Conservation (phyloP, 805 yeast genomes). For the Lachancea fermentati region DNA sequence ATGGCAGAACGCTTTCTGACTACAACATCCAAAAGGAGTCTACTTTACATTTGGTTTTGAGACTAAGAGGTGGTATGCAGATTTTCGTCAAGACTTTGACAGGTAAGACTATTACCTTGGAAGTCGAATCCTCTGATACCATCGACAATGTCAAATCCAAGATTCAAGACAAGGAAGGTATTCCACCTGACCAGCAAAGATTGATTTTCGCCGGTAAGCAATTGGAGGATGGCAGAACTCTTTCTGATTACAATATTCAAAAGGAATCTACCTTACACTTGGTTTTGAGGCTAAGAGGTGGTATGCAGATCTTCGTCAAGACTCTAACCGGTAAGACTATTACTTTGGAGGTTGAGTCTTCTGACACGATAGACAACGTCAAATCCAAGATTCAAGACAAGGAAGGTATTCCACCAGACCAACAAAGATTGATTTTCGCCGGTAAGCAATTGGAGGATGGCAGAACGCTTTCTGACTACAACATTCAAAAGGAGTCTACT, state of each 20-base stretch:
- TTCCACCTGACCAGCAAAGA: constrained; percentile 96
- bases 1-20: constrained; percentile 65
- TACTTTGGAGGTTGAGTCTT: constrained; percentile 92
- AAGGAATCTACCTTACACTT: constrained; percentile 85
- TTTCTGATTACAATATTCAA: constrained; percentile 92
- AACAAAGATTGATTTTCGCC: too few relatives aligned
- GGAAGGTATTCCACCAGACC: too few relatives aligned
- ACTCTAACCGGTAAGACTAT: too few relatives aligned
- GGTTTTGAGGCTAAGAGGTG: constrained; percentile 86
- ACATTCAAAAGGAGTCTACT: constrained; percentile 88
- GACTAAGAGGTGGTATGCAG: too few relatives aligned
- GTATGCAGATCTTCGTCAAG: constrained; percentile 91
- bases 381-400: constrained; percentile 93
- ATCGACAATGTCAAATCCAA: constrained; percentile 92
- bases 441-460: constrained; percentile 91
- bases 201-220: constrained; percentile 95
- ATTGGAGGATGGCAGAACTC: constrained; percentile 91
- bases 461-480: constrained; percentile 85
- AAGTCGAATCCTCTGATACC: constrained; percentile 88
- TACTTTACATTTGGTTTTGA: constrained; percentile 62
- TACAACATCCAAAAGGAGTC: constrained; percentile 71
- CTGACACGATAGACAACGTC: constrained; percentile 93
- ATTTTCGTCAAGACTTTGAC: too few relatives aligned
- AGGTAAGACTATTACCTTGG: constrained; percentile 81
- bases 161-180: constrained; percentile 95